Base-by-base conservation (phyloP, 2,329 filamentous ascomycete genomes). In the Hypoxylon rubiginosum region DNA sequence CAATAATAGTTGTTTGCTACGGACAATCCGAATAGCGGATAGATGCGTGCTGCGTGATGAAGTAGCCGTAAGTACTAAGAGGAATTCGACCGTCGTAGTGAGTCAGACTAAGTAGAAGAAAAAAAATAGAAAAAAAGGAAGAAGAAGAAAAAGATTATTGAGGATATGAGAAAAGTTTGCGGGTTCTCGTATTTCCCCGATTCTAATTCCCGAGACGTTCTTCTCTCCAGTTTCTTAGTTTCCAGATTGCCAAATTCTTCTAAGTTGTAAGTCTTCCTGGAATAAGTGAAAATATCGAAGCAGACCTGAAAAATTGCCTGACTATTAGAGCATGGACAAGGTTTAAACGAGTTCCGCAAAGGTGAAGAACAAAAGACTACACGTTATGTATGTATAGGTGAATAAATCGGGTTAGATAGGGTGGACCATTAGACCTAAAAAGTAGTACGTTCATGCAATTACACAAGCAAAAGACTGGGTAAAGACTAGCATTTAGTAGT, bases 1-100 rank as follows among this genome's bases (percentile, higher is more conserved):
- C 15, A 45, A 15, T n/a, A 36, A 58, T n/a, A 26, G 21, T 26
- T 60, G 62, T 63, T 70, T 70, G 59, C 59, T 70, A 61, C 64
- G 46, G 53, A 50, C 28, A 50, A 54, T 48, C 59, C 61, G 56
- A 65, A 45, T n/a, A 54, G 26, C 67, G 67, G 67, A 58, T 66
- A 66, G 62, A 46, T 68, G 65, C 64, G 62, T 68, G 48, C 43
- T 59, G 46, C 58, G 51, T 54, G 26, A 30, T 57, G 36, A 48
- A 41, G 54, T 34, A 45, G 58, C 61, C 50, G 67, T 60, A 39
- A 19, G 41, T 32, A 15, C 50, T 49, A 19, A 24, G 24, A 52
- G 21, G 4, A 17, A 43, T 32, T 52, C 19, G 4, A 13, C 17
- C 19, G 48, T 68, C 50, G 51, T 56, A 51, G 45, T 66, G 67